phyloP scores from a whole-genome alignment of 768 basidiomycete species.

The Ramaria sp. region DNA sequence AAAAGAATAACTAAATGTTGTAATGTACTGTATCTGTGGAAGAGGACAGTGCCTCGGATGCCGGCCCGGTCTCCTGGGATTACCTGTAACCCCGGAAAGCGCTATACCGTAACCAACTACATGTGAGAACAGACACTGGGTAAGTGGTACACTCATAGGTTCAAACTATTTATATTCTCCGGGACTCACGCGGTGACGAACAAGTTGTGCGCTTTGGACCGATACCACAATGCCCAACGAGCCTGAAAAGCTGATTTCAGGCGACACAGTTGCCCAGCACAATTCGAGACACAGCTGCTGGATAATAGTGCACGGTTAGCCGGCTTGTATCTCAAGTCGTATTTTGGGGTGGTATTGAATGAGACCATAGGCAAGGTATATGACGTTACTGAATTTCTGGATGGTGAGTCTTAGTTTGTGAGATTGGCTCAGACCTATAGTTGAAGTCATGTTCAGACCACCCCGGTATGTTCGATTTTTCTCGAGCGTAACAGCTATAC shows the following conservation, averaged over 20 bases:
- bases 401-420: constrained; percentile 32
- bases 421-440: neutral
- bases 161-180: too few species aligned
- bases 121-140: too few species aligned
- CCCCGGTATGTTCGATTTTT: constrained; percentile 33
- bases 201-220: neutral
- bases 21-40: too few species aligned
- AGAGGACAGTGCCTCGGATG: too few species aligned
- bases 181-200: too few species aligned
- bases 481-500: neutral
- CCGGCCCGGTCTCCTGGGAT: too few species aligned
- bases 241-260: constrained; percentile 24
- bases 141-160: too few species aligned
- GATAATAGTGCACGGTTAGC: constrained; percentile 76
- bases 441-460: constrained; percentile 35
- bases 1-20: too few species aligned
- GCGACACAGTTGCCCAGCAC: constrained; percentile 43
- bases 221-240: neutral
- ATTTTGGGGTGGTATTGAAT: constrained; percentile 1
- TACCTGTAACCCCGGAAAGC: too few species aligned
- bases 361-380: constrained; percentile 49
- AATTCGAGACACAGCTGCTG: constrained; percentile 55
- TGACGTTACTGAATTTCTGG: constrained; percentile 70
- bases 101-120: too few species aligned
- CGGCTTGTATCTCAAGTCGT: neutral